Conservation (phyloP, 2,329 filamentous ascomycete species). For the Madurella fahalii region DNA sequence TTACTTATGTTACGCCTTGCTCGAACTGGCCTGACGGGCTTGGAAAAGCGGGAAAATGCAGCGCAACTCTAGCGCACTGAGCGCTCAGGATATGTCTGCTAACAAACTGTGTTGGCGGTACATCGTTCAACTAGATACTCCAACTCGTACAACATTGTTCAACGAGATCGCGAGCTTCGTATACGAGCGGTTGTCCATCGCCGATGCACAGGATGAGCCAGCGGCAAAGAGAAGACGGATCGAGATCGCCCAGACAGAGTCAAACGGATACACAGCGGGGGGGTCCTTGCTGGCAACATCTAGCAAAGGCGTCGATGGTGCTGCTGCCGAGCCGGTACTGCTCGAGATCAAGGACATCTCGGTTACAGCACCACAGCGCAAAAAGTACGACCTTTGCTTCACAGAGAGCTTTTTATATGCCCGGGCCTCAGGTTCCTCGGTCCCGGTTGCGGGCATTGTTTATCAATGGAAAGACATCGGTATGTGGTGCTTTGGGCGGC, state of each 20-base stretch:
- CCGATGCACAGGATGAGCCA: slow-evolving; percentile 29
- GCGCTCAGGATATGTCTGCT: background rate
- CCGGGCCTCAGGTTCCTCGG: slow-evolving; percentile 46
- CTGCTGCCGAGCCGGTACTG: slow-evolving; percentile 48
- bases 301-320: slow-evolving; percentile 32
- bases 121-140: slow-evolving; percentile 41
- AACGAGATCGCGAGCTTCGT: slow-evolving; percentile 53
- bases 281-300: slow-evolving; percentile 17
- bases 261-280: slow-evolving; percentile 30
- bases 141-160: slow-evolving; percentile 48
- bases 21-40: background rate
- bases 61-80: background rate
- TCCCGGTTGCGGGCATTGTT: slow-evolving; percentile 50
- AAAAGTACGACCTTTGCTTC: slow-evolving; percentile 64
- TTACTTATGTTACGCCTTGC: background rate
- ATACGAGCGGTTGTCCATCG: slow-evolving; percentile 38
- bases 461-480: slow-evolving; percentile 61
- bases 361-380: slow-evolving; percentile 62
- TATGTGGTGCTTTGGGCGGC: slow-evolving; percentile 31
- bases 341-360: slow-evolving; percentile 64
- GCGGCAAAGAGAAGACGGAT: slow-evolving; percentile 51
- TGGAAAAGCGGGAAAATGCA: background rate
- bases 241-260: slow-evolving; percentile 31
- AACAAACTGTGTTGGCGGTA: background rate
- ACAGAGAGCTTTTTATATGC: slow-evolving; percentile 58